Conservation (phyloP, 257 asterid species). For the Solanum paucissectum region DNA sequence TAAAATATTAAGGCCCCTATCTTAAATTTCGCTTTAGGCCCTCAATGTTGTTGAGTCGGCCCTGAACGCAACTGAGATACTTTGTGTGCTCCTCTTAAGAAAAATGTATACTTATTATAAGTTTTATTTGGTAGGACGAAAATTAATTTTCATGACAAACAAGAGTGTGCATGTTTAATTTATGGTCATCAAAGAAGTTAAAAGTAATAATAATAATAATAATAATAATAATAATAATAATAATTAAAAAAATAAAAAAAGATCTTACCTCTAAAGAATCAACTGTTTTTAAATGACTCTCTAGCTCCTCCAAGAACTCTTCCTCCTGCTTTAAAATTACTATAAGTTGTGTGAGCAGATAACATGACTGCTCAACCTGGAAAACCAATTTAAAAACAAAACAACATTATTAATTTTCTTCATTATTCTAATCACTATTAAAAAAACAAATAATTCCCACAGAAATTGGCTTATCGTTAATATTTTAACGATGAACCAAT, state of each 20-base stretch:
- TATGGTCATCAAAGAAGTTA: neutral
- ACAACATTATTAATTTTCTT: neutral
- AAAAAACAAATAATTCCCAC: neutral
- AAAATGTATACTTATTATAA: neutral
- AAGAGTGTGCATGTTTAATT: neutral
- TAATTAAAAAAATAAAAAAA: too few relatives aligned
- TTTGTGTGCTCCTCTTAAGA: neutral
- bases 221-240: neutral
- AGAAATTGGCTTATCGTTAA: neutral
- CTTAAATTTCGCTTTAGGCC: too few relatives aligned
- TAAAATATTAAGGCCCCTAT: too few relatives aligned
- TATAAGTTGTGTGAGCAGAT: conserved; percentile 44
- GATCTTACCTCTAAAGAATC: conserved; percentile 32
- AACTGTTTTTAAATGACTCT: conserved; percentile 10
- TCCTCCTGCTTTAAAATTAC: conserved; percentile 32
- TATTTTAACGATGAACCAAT: neutral
- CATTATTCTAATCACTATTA: neutral
- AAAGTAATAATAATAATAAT: neutral
- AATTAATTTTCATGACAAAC: neutral
- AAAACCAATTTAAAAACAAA: neutral
- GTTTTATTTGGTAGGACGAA: neutral
- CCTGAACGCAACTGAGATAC: neutral
- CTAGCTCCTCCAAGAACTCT: conserved; percentile 31
- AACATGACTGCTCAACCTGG: conserved; percentile 51
- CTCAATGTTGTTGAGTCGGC: too few relatives aligned